These are phyloP conservation scores for Sodiomyces alkalinus DNA, from an alignment of 2,329 filamentous ascomycete species.

Conservation along the genomic window DNA sequence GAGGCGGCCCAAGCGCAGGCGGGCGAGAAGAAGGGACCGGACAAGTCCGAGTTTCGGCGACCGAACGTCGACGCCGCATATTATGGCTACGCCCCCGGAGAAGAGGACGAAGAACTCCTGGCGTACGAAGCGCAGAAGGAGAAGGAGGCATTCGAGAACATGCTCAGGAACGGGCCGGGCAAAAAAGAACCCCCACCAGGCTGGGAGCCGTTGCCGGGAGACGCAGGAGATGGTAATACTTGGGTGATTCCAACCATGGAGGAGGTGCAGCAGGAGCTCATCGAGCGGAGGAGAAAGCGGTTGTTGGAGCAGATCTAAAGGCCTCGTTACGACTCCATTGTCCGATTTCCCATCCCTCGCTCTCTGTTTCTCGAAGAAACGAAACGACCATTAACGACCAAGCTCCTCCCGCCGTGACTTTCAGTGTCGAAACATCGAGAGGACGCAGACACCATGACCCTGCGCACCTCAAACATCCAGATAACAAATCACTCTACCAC, in stretches of 20 bases:
- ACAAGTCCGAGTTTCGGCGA: conserved; percentile 53
- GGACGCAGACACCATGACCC: no score
- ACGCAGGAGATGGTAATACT: conserved; percentile 63
- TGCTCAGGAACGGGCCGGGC: conserved; percentile 45
- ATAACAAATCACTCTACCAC: no score
- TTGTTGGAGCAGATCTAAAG: conserved; percentile 68
- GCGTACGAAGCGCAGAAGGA: conserved; percentile 75
- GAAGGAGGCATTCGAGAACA: conserved; percentile 57
- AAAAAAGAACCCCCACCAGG: conserved; percentile 43
- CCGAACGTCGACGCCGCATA: conserved; percentile 83
- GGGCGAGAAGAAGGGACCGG: conserved; percentile 46
- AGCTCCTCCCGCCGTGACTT: no score
- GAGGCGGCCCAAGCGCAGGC: conserved; percentile 49
- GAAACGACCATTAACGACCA: no score
- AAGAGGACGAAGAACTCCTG: conserved; percentile 72
- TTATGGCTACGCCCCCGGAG: conserved; percentile 86
- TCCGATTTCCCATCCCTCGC: no score
- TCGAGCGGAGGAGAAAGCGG: conserved; percentile 71
- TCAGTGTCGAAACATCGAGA: no score
- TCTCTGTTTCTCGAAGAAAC: no score
- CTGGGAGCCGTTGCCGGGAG: conserved; percentile 81
- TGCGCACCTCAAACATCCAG: no score
- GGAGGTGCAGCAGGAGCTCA: conserved; percentile 85
- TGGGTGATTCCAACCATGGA: conserved; percentile 80
- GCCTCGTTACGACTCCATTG: no score